phyloP scores from a whole-genome alignment of 2,329 filamentous ascomycete genomes.

The Penicillium sp. region DNA sequence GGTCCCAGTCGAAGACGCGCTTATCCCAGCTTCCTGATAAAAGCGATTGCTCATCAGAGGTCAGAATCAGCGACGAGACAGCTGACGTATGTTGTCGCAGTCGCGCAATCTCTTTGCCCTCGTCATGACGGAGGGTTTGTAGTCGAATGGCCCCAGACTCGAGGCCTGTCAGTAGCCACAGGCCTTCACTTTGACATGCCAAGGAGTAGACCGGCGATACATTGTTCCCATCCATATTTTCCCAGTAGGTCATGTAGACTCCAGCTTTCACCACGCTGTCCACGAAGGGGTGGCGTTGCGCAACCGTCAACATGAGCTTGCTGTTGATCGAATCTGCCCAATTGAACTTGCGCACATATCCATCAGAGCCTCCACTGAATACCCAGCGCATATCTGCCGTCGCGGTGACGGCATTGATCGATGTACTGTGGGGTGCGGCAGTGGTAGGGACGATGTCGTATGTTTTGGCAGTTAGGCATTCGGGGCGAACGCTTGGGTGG shows the following conservation, averaged over 20 bases:
- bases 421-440: constrained; percentile 92
- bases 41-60: constrained; percentile 81
- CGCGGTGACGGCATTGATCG: constrained; percentile 87
- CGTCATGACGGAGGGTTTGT: constrained; percentile 90
- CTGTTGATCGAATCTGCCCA: constrained; percentile 94
- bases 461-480: constrained; percentile 73
- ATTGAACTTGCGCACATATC: constrained; percentile 96
- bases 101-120: constrained; percentile 83
- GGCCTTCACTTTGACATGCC: constrained; percentile 81
- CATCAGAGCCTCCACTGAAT: constrained; percentile 90
- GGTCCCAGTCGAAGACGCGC: constrained; percentile 88
- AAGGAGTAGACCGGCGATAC: constrained; percentile 94
- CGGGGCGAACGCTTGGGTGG: constrained; percentile 68
- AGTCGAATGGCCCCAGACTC: constrained; percentile 92
- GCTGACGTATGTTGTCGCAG: constrained; percentile 85
- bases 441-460: constrained; percentile 98
- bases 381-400: constrained; percentile 95
- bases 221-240: constrained; percentile 78
- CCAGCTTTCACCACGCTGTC: constrained; percentile 96
- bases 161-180: constrained; percentile 89
- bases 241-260: constrained; percentile 95
- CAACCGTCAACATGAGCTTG: constrained; percentile 89
- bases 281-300: constrained; percentile 94
- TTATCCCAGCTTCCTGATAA: constrained; percentile 98
- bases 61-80: constrained; percentile 81